Evolutionary conservation across 768 basidiomycete species (phyloP).

Genomic region (Lentinula sp.): DNA sequence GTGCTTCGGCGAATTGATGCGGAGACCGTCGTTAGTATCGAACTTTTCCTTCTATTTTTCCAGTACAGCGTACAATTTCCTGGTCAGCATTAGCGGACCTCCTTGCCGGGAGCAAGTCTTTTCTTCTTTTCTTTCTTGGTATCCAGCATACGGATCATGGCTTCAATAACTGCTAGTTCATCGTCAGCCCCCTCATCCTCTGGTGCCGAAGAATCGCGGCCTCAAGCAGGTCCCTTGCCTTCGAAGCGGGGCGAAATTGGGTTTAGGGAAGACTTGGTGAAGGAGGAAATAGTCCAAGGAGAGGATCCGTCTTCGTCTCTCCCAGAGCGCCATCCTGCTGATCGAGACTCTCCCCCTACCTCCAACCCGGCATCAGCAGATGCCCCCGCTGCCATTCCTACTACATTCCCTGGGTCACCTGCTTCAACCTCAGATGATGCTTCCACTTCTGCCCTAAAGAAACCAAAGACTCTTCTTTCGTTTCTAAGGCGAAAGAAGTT

Average conservation of each 20-base stretch:
- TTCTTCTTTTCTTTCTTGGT: slow-evolving; percentile 16
- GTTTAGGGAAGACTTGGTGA: slow-evolving; percentile 38
- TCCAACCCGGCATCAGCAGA: slow-evolving; percentile 2
- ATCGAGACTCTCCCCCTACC: slow-evolving; percentile 22
- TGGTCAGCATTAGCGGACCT: slow-evolving; percentile 11
- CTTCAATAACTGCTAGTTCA: slow-evolving; percentile 16
- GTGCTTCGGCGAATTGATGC: background rate
- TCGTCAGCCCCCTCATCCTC: slow-evolving; percentile 13
- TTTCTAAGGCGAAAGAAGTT: slow-evolving; percentile 36
- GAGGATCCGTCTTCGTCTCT: slow-evolving; percentile 18
- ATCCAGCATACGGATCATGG: slow-evolving; percentile 19
- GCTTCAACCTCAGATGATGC: slow-evolving; percentile 12
- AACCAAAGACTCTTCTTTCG: slow-evolving; percentile 23
- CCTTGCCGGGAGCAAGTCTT: slow-evolving; percentile 40
- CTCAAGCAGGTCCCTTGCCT: slow-evolving; percentile 59
- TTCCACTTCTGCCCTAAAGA: slow-evolving; percentile 11
- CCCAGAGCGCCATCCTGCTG: slow-evolving; percentile 48
- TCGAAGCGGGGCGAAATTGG: slow-evolving; percentile 64
- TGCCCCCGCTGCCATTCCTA: slow-evolving; percentile 10
- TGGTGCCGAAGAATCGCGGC: slow-evolving; percentile 24
- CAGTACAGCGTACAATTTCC: background rate
- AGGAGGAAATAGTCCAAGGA: slow-evolving; percentile 10
- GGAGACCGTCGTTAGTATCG: background rate
- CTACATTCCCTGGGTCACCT: slow-evolving; percentile 10
- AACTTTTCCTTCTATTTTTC: background rate